Evolutionary conservation across 371 early-diverging fungal species (phyloP).

Genomic region (Chytridiales sp.): DNA sequence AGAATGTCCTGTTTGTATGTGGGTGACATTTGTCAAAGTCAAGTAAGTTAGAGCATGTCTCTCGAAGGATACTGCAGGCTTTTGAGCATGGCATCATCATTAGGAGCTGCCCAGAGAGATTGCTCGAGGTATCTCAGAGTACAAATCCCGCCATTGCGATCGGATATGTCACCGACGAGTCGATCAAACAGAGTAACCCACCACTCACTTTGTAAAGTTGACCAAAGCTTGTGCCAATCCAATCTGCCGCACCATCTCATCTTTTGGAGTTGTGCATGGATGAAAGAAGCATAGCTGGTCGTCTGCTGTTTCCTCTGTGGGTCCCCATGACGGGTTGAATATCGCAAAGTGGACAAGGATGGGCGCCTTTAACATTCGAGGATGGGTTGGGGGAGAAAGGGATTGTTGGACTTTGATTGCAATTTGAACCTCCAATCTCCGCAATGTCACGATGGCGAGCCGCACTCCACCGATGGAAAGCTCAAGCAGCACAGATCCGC

Average conservation of each 20-base stretch:
- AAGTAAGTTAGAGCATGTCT: not conserved
- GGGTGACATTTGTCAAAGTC: not conserved
- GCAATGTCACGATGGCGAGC: too few species aligned
- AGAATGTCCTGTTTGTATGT: conserved; percentile 58
- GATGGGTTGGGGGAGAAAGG: too few species aligned
- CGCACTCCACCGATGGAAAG: too few species aligned
- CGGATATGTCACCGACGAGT: too few species aligned
- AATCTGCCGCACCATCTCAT: conserved; percentile 77
- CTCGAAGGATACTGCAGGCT: not conserved
- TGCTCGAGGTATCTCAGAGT: too few species aligned
- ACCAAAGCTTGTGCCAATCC: conserved; percentile 80
- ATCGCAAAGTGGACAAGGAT: conserved; percentile 37
- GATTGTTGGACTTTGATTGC: too few species aligned
- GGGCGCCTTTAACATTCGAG: conserved; percentile 9
- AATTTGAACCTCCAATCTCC: too few species aligned
- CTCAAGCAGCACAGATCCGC: conserved; percentile 42
- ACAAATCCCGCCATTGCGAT: not conserved
- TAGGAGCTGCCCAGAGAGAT: too few species aligned
- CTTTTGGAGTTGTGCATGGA: conserved; percentile 53
- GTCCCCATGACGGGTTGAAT: conserved; percentile 72
- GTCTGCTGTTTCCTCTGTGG: conserved; percentile 63
- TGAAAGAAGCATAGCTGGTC: conserved; percentile 76
- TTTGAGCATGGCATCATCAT: too few species aligned
- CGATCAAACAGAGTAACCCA: not conserved
- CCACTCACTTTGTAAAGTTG: conserved; percentile 73